Conservation (phyloP, 1,139 yeast species). For the Pichia sp. region DNA sequence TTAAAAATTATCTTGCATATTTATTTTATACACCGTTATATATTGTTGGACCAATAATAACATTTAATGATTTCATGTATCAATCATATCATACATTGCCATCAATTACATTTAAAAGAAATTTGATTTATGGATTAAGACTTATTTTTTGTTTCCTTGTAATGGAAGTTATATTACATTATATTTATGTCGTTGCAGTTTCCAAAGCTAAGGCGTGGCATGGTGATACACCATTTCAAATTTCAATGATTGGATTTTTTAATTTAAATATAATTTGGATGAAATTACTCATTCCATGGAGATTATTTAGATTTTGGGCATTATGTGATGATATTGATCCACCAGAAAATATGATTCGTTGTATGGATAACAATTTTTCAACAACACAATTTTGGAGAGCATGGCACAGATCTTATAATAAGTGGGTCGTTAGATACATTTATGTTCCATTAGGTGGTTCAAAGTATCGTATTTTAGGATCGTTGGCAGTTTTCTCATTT, state of each 20-base stretch:
- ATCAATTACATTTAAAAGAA: constrained; percentile 49
- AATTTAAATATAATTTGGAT: constrained; percentile 90
- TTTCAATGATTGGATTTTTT: constrained; percentile 90
- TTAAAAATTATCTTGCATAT: constrained; percentile 66
- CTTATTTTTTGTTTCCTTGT: constrained; percentile 66
- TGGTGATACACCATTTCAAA: constrained; percentile 84
- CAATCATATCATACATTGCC: constrained; percentile 53
- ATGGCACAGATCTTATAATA: constrained; percentile 93
- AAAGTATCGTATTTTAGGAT: constrained; percentile 58
- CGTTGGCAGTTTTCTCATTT: constrained; percentile 86
- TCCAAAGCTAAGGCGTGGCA: constrained; percentile 87
- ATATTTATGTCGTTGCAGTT: constrained; percentile 88
- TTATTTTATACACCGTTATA: constrained; percentile 81
- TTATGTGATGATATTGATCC: constrained; percentile 88
- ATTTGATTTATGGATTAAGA: constrained; percentile 57
- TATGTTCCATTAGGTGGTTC: constrained; percentile 90
- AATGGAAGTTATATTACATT: constrained; percentile 88
- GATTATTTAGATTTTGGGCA: constrained; percentile 90
- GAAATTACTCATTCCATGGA: constrained; percentile 90
- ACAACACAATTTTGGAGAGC: constrained; percentile 97
- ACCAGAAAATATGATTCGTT: constrained; percentile 96
- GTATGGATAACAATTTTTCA: constrained; percentile 90
- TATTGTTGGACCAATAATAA: constrained; percentile 90
- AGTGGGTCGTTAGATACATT: constrained; percentile 77
- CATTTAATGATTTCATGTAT: constrained; percentile 84